Evolutionary conservation across 257 asterid species (phyloP).

Genomic region (Anisodus tanguticus): DNA sequence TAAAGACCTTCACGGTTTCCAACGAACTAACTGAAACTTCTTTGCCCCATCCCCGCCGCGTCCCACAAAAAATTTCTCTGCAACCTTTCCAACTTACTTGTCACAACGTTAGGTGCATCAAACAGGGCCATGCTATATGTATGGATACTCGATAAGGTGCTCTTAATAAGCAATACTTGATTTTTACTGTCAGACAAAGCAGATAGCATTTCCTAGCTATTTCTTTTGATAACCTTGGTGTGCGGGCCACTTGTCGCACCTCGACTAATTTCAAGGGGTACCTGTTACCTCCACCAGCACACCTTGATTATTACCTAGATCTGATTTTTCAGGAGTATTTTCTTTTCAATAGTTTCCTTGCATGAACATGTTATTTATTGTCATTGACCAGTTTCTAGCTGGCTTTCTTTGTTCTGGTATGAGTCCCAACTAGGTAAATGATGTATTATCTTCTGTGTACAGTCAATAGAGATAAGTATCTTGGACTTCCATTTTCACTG

Average conservation of each 20-base stretch:
- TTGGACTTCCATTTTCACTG: neutral
- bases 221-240: neutral
- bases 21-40: too few relatives aligned
- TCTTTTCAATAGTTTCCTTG: neutral
- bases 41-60: too few relatives aligned
- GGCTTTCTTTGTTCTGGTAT: neutral
- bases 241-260: neutral
- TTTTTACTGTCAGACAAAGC: neutral
- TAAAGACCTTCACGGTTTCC: too few relatives aligned
- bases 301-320: neutral
- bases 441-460: neutral
- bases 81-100: too few relatives aligned
- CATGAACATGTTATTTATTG: neutral
- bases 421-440: conserved; percentile 3
- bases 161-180: neutral
- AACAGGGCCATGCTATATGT: too few relatives aligned
- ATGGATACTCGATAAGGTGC: too few relatives aligned
- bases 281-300: neutral
- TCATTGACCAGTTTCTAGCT: conserved; percentile 12
- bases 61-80: too few relatives aligned
- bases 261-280: neutral
- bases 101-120: too few relatives aligned
- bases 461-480: neutral
- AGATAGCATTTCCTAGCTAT: neutral
- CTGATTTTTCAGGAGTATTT: neutral